Base-by-base conservation (phyloP, 306 rosid species). In the apple (Malus domestica) region DNA sequence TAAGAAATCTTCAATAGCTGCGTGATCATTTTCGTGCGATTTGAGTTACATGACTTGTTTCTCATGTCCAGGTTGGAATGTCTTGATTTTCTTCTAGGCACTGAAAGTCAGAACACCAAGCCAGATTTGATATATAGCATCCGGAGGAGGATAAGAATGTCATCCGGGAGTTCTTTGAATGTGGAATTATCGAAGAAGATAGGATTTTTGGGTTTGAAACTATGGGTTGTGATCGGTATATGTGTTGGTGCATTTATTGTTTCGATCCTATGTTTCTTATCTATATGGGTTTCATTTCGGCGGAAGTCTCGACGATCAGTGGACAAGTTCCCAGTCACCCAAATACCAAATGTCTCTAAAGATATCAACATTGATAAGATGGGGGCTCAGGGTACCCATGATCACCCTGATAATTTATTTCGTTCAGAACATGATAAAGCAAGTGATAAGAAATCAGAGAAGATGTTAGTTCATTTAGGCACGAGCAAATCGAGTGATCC, bases 221-320 rank as follows among this genome's bases (percentile, higher is more conserved):
- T 89, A 72, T 94, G 97, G 97, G 94, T 88, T 86, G 82, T 89
- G 87, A 87, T 94, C 59, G 86, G 97, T 44, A 73, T 94, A 38
- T 87, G 98, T 72, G 95, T 94, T 71, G 95, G 95, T 55, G 96
- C 87, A 27, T 92, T 92, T 81, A 94, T 94, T 78, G 88, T 92
- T 45, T 42, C 87, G 80, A 89, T 94, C 83, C 90, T 94, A 20
- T 86, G 93, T 76, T 74, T 90, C 76, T 69, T 94, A 76, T 90
- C 90, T 3, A 57, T 94, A 81, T 94, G 98, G 96, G 95, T 85
- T 63, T 83, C 87, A 79, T 94, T 86, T 75, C 86, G 95, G 85
- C 86, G 95, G 80, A 94, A 88, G 78, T 90, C 92, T 78, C 84
- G 84, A 87, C 89, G 86, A 89, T 87, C 93, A 6, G 25, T 83